Evolutionary conservation across 345 rosid genomes (phyloP).

Genomic region (Aethionema arabicum): DNA sequence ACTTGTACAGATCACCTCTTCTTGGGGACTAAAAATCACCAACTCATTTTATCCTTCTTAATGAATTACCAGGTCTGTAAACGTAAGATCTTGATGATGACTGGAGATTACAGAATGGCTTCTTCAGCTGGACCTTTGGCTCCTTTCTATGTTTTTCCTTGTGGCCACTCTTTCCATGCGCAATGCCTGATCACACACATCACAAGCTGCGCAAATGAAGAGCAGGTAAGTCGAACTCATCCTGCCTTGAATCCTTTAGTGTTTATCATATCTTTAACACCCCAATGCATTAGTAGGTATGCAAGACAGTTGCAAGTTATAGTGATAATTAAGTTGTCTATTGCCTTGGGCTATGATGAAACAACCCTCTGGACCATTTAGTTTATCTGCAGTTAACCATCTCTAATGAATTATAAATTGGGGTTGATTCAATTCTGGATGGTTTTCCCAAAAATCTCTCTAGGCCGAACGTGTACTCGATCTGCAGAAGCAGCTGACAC

Average conservation of each 20-base stretch:
- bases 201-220: conserved; percentile 38
- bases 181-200: conserved; percentile 72
- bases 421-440: conserved; percentile 4
- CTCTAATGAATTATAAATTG: not conserved
- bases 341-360: conserved; percentile 3
- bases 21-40: conserved; percentile 11
- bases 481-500: conserved; percentile 88
- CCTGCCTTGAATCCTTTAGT: conserved; percentile 19
- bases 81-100: conserved; percentile 70
- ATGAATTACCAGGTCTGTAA: conserved; percentile 60
- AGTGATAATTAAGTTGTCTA: not conserved
- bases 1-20: not conserved
- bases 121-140: conserved; percentile 86
- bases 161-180: conserved; percentile 91
- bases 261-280: no score
- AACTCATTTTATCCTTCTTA: conserved; percentile 23
- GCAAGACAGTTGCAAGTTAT: conserved; percentile 2
- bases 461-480: conserved; percentile 85
- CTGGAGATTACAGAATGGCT: conserved; percentile 66
- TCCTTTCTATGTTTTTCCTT: conserved; percentile 93
- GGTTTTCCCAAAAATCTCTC: conserved; percentile 17
- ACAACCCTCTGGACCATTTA: not conserved
- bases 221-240: conserved; percentile 28
- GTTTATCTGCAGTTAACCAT: not conserved
- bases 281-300: not conserved